Base-by-base conservation (phyloP, 805 yeast genomes). In the Starmerella scarabaei region DNA sequence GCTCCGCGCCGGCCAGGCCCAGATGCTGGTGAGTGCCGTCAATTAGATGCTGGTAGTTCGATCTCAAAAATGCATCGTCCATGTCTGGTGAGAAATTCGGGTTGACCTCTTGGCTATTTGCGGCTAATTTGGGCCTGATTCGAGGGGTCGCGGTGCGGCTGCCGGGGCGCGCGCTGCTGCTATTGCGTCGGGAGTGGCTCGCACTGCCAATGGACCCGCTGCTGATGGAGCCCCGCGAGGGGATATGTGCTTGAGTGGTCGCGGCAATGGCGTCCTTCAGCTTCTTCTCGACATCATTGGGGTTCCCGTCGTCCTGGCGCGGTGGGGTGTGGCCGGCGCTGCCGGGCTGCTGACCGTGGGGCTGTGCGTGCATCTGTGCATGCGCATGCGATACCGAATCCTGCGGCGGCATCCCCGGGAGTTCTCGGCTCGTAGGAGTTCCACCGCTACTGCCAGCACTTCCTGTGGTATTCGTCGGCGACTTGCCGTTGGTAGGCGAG, bases 21-120 rank as follows among this genome's bases (percentile, higher is more conserved):
- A 65, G 55, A 35, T 60, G 64, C 39, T 53, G 55, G 49, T 65
- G 67, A 18, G 56, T 61, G 30, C 68, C 68, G 39, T 65, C 68
- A 6, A 64, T 51, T 18, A 64, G 61, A 49, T 62, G 58, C 47
- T 65, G 68, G 44, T 65, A 63, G 47, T 65, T 65, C 27, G 67
- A 61, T 48, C 63, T 65, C 20, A 62, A 45, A 17, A 66, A 63
- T 38, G 60, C n/a, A 14, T 42, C 50, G 27, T 41, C 48, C 30
- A 60, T 43, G 7, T 51, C 26, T 30, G 18, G 50, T 40, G 23
- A 17, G 20, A 37, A 11, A 30, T n/a, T 18, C 20, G 15, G 40
- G 16, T 7, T 6, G 6, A 28, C 15, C 15, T 28, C 37, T 5
- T 6, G 14, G 7, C 21, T 21, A 27, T 14, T n/a, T 7, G n/a